Evolutionary conservation across 768 basidiomycete genomes (phyloP).

Genomic region (Tylopilus vinaceipallidus): DNA sequence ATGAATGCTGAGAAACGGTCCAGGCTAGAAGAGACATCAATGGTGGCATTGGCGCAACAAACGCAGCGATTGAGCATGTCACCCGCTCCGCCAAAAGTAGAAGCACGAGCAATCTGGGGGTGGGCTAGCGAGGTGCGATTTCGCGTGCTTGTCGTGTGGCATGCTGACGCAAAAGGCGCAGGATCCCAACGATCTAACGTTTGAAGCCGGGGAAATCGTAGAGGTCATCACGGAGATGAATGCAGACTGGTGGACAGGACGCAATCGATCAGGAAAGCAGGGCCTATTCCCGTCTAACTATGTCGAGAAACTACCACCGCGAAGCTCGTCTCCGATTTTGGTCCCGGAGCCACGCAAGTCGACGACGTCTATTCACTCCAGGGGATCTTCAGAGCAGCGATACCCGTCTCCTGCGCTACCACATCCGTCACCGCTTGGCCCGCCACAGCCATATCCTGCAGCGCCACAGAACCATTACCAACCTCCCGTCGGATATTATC

Average conservation of each 20-base stretch:
- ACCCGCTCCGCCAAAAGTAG: slow-evolving; percentile 21
- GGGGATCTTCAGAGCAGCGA: slow-evolving; percentile 10
- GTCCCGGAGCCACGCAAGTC: slow-evolving; percentile 25
- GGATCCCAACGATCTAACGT: slow-evolving; percentile 78
- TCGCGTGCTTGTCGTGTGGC: background rate
- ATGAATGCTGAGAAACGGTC: slow-evolving; percentile 18
- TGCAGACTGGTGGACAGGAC: slow-evolving; percentile 89
- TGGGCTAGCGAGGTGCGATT: slow-evolving; percentile 30
- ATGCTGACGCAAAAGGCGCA: slow-evolving; percentile 28
- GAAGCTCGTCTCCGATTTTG: slow-evolving; percentile 18
- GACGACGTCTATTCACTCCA: slow-evolving; percentile 4
- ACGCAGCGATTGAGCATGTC: slow-evolving; percentile 27
- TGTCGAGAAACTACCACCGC: slow-evolving; percentile 53
- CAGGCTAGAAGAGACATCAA: slow-evolving; percentile 10
- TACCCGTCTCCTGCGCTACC: slow-evolving; percentile 19
- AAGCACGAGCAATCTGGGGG: slow-evolving; percentile 30
- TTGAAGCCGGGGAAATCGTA: slow-evolving; percentile 72
- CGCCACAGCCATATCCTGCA: slow-evolving; percentile 16
- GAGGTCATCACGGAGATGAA: slow-evolving; percentile 84
- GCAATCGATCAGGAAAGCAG: slow-evolving; percentile 50
- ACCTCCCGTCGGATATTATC: slow-evolving; percentile 16
- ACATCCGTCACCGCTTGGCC: slow-evolving; percentile 11
- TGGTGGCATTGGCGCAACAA: slow-evolving; percentile 22
- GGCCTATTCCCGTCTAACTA: slow-evolving; percentile 81
- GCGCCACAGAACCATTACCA: slow-evolving; percentile 16